Conservation (phyloP, 1,284 basidiomycete genomes). For the Heterobasidion occidentale region DNA sequence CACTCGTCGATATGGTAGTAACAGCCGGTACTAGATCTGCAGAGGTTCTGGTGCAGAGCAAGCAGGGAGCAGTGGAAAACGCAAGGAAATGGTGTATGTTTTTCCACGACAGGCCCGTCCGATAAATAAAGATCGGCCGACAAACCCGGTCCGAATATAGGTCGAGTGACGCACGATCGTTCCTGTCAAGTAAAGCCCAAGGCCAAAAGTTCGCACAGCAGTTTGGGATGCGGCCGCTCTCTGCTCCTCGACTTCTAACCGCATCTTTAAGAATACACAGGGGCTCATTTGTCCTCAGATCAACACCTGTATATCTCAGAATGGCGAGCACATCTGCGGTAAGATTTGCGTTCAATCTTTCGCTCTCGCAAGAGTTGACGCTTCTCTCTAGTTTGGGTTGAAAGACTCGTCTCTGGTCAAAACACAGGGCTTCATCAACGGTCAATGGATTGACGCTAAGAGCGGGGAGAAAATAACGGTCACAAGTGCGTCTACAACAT, state of each 20-base stretch:
- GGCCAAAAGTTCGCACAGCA: not conserved
- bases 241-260: not conserved
- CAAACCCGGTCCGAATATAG: no score
- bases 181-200: not conserved
- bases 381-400: constrained; percentile 50
- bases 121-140: no score
- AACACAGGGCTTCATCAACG: constrained; percentile 72
- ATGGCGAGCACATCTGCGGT: constrained; percentile 2
- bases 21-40: no score
- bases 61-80: no score
- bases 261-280: not conserved
- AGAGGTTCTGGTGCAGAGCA: no score
- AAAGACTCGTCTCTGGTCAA: constrained; percentile 73
- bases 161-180: not conserved
- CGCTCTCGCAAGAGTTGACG: not conserved
- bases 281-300: not conserved
- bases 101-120: no score
- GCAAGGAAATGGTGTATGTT: no score
- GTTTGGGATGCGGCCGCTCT: not conserved
- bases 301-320: not conserved
- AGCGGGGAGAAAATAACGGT: constrained; percentile 68
- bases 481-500: constrained; percentile 46
- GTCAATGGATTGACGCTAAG: constrained; percentile 77
- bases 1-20: not conserved
- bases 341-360: not conserved